Conservation (phyloP, 2,329 filamentous ascomycete genomes). For the Leptosphaerulina australis region DNA sequence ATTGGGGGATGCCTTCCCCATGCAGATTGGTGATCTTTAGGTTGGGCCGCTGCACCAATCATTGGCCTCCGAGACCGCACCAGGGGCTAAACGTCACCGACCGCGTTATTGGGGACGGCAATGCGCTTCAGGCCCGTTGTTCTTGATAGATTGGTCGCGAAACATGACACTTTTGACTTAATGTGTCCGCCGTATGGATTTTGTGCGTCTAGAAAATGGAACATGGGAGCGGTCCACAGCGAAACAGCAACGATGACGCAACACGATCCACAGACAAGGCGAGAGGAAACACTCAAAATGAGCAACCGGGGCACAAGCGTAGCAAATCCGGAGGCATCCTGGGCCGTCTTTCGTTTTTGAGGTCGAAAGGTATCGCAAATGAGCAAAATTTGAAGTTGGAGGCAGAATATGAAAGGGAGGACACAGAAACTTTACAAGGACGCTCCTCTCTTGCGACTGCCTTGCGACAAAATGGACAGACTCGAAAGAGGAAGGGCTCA, state of each 20-base stretch:
- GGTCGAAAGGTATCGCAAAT: slow-evolving; percentile 50
- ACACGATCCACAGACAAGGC: slow-evolving; percentile 3
- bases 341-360: slow-evolving; percentile 72
- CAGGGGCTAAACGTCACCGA: slow-evolving; percentile 22
- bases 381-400: slow-evolving; percentile 24
- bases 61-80: slow-evolving; percentile 21
- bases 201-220: slow-evolving; percentile 32
- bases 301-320: slow-evolving; percentile 51
- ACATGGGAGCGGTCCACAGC: slow-evolving; percentile 22
- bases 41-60: slow-evolving; percentile 28
- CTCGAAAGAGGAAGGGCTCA: slow-evolving; percentile 77
- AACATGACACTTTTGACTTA: slow-evolving; percentile 26
- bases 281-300: slow-evolving; percentile 16
- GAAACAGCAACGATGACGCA: slow-evolving; percentile 16
- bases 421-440: slow-evolving; percentile 37
- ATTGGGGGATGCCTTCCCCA: slow-evolving; percentile 29
- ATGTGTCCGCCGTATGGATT: slow-evolving; percentile 23
- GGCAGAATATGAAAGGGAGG: slow-evolving; percentile 27
- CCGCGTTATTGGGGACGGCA: slow-evolving; percentile 12
- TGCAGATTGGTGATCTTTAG: slow-evolving; percentile 26
- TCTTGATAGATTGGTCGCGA: slow-evolving; percentile 20
- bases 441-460: slow-evolving; percentile 42
- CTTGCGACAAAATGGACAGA: slow-evolving; percentile 55
- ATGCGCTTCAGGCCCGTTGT: slow-evolving; percentile 13
- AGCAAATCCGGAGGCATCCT: slow-evolving; percentile 69